Base-by-base conservation (phyloP, 2,329 filamentous ascomycete species). In the Xylaria hypoxylon region DNA sequence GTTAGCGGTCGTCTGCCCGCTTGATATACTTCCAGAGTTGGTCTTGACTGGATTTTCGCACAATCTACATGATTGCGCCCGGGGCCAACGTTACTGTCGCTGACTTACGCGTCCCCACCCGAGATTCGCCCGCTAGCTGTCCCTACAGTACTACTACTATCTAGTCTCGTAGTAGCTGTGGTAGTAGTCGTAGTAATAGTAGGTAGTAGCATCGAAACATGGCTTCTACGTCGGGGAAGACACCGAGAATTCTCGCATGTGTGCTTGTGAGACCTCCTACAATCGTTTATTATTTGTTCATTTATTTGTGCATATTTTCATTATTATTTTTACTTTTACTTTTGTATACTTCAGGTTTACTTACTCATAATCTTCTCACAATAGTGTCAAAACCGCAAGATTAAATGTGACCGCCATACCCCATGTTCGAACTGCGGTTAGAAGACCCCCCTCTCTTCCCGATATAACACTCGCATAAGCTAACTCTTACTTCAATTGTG, bases 331-430 rank as follows among this genome's bases (percentile, higher is more conserved):
- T 5, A 2, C 31, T 10, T 8, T 2, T 33, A 8, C 31, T 33
- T 33, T 10, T 33, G 7, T 33, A 33, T 5, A 28, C 15, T 33
- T 26, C 22, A n/a, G n/a, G 31, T 48, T n/a, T 42, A 50, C 64
- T 60, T 35, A 53, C 62, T 58, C 47, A 59, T 42, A 48, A 8
- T 8, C 28, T 26, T 24, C 10, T 44, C 47, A 24, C 35, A 2
- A 56, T 57, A 71, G 71, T 89, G 86, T 73, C 86, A 89, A 74
- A 84, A 86, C 73, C 83, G 87, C 72, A 89, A 89, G 78, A 88
- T 88, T 77, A 88, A 87, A 75, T 89, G 87, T 77, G 86, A 89
- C 72, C 82, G 86, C 67, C 83, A 82, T 47, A 86, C 84, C 45
- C 87, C 86, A 3, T 89, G 86, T 72, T 84, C 86, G 64, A 88